Base-by-base conservation (phyloP, 129 eudicot genomes). In the Erigeron canadensis region DNA sequence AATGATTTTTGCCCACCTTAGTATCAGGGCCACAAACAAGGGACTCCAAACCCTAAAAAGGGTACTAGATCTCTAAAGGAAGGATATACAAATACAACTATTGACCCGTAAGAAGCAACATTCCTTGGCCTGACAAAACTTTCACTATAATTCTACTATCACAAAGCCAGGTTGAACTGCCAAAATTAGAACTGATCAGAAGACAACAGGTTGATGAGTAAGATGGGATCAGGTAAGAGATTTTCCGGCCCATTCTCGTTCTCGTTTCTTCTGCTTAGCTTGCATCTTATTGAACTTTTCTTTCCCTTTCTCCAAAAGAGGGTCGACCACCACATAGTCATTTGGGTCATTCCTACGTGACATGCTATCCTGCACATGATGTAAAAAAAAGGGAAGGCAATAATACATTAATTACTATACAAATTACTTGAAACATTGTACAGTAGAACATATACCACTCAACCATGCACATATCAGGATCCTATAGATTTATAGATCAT, bases 181-280 rank as follows among this genome's bases (percentile, higher is more conserved):
- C 10, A 63, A 63, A 40, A n/a, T 7, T 34, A 39, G 16, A 47
- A 46, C 5, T n/a, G 22, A 28, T 37, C 22, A 50, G n/a, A 73
- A 41, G 69, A 38, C 21, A 44, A 65, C 21, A 12, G 21, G 40
- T 39, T 13, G 51, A 34, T 19, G 58, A n/a, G 45, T 7, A 65
- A 16, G 15, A n/a, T 37, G 63, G 15, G 69, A 74, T 85, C 70
- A 92, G 13, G 95, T 86, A 67, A 93, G 95, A 57, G 98, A 89
- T 68, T 82, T 87, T 62, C 98, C 98, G 45, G 98, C 98, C 98
- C 98, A 93, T 82, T 93, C 96, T 65, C 95, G 84, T 82, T 89
- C 88, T 67, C 88, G 80, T 79, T 87, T 89, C 82, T 93, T 93
- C 84, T 80, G 92, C 82, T 85, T 93, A 10, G 98, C 96, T 78